Percentiles rank a stretch among this genome's conserved stretches.
Conservation (phyloP, 257 asterid genomes). For the Gentiana dahurica region DNA sequence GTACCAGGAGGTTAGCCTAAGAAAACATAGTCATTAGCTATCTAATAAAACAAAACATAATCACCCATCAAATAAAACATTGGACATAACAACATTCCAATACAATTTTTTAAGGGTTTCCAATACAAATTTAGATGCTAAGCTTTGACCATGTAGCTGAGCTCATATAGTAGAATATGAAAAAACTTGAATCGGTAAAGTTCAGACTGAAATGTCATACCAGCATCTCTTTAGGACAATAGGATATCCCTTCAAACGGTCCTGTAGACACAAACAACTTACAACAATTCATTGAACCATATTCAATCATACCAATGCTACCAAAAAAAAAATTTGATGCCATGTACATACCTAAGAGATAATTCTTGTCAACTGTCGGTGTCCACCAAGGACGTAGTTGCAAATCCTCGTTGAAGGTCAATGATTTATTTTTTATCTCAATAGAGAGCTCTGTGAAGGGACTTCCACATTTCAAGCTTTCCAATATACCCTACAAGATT, state of each 20-base stretch:
- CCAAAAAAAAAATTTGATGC: too few relatives aligned
- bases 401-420: conserved; percentile 81
- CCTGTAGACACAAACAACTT: conserved; percentile 41
- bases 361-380: conserved; percentile 70
- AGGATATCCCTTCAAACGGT: conserved; percentile 74
- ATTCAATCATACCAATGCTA: too few relatives aligned
- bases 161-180: too few relatives aligned
- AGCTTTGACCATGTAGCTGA: too few relatives aligned
- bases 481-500: conserved; percentile 39
- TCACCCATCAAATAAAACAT: too few relatives aligned
- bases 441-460: conserved; percentile 65
- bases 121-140: too few relatives aligned
- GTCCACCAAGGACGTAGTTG: conserved; percentile 99
- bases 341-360: conserved; percentile 68
- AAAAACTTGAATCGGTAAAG: conserved; percentile 4
- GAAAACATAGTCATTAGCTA: too few relatives aligned
- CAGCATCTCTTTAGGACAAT: conserved; percentile 53
- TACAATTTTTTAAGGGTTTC: too few relatives aligned
- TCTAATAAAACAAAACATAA: too few relatives aligned
- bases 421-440: conserved; percentile 57
- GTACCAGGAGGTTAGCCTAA: too few relatives aligned
- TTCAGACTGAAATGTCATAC: conserved; percentile 28
- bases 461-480: conserved; percentile 55
- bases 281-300: not conserved
- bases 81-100: too few relatives aligned